A percentile compares a stretch with the other conserved stretches of the same genome.
Conservation (phyloP, 495 filamentous ascomycete genomes). For the Neurospora discreta region DNA sequence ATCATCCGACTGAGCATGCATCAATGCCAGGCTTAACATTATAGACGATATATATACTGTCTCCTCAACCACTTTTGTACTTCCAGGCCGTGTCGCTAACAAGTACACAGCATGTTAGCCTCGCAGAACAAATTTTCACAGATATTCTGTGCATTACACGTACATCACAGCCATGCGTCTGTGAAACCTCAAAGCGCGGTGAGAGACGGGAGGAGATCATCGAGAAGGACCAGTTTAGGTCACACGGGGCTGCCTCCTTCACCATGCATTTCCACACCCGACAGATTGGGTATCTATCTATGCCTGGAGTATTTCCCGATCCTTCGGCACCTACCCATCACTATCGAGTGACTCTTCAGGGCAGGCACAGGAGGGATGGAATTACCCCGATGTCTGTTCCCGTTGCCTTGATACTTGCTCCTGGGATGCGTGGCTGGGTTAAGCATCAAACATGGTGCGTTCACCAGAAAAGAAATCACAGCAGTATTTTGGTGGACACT, state of each 20-base stretch:
- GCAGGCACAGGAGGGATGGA: neutral
- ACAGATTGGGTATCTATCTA: neutral
- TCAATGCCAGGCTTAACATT: neutral
- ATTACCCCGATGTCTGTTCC: neutral
- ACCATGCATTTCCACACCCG: neutral
- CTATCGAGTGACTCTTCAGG: neutral
- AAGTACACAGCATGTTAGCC: neutral
- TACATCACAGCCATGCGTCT: neutral
- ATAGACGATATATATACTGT: neutral
- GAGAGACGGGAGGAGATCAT: slow-evolving; percentile 1
- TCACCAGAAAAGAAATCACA: neutral
- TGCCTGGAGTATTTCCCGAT: neutral
- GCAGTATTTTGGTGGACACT: neutral
- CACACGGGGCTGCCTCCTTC: neutral
- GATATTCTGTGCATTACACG: neutral
- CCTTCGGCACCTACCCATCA: neutral
- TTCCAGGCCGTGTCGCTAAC: neutral
- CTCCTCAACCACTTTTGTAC: neutral
- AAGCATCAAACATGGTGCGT: neutral
- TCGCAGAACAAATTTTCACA: neutral
- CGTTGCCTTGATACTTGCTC: neutral
- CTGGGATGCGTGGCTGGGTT: neutral
- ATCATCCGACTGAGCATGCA: neutral
- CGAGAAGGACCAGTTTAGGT: neutral
- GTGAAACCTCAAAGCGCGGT: slow-evolving; percentile 19